Percentiles rank a stretch among this genome's conserved stretches.
Evolutionary conservation across 75 land plant species (phyloP).

Genomic region (Picea glauca): DNA sequence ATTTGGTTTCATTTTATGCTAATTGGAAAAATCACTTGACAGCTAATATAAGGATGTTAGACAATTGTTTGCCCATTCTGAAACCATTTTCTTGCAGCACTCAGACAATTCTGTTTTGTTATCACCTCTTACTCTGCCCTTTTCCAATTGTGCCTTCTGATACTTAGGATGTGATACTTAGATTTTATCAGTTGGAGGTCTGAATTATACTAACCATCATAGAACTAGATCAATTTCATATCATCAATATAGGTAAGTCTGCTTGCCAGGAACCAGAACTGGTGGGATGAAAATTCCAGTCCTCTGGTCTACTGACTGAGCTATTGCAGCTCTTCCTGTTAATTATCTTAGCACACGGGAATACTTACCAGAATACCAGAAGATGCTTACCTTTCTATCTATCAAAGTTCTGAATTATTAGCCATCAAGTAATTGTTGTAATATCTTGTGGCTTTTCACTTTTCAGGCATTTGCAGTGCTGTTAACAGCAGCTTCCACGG

Average conservation of each 20-base stretch:
- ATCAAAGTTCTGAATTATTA: neutral
- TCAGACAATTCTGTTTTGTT: neutral
- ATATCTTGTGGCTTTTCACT: neutral
- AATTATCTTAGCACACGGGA: neutral
- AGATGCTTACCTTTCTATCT: neutral
- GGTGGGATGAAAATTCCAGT: neutral
- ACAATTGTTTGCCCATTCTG: neutral
- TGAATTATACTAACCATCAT: neutral
- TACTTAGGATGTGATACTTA: neutral
- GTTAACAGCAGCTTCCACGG: conserved; percentile 51
- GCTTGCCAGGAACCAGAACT: neutral
- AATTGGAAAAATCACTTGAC: neutral
- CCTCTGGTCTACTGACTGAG: neutral
- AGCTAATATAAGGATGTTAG: neutral
- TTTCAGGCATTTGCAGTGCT: conserved; percentile 77
- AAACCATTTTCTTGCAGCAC: neutral
- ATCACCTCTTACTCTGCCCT: neutral
- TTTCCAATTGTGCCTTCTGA: neutral
- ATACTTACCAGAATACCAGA: neutral
- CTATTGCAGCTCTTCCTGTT: neutral
- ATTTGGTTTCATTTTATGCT: neutral
- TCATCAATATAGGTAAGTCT: neutral
- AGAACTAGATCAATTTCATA: neutral
- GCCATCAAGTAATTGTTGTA: neutral
- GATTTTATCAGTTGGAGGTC: neutral